Conservation (phyloP, 2,329 filamentous ascomycete genomes). For the Penicillium sp. region DNA sequence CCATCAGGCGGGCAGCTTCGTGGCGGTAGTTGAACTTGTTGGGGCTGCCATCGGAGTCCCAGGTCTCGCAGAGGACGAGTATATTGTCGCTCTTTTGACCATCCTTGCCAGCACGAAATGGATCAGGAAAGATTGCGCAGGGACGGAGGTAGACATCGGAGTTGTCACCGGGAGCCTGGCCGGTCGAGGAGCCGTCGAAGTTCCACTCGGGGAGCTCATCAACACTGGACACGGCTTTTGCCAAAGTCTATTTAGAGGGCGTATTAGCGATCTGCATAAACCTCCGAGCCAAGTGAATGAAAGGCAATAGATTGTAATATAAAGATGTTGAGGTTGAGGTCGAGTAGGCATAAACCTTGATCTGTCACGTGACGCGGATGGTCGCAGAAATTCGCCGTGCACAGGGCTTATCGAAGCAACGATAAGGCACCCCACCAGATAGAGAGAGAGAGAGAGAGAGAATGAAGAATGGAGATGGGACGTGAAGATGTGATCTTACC, state of each 20-base stretch:
- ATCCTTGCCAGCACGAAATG: too few relatives aligned
- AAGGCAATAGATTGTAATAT: too few relatives aligned
- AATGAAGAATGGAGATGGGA: neutral
- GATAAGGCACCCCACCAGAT: constrained; percentile 9
- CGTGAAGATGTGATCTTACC: constrained; percentile 55
- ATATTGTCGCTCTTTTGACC: constrained; percentile 86
- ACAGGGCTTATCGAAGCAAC: constrained; percentile 23
- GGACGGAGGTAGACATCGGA: constrained; percentile 96
- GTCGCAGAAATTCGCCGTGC: constrained; percentile 23
- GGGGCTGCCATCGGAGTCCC: constrained; percentile 86
- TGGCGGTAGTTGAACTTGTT: constrained; percentile 99
- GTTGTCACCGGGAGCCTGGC: constrained; percentile 89
- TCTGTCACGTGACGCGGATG: constrained; percentile 30
- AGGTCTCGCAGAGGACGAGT: constrained; percentile 90
- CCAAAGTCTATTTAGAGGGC: too few relatives aligned
- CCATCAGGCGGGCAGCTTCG: constrained; percentile 84
- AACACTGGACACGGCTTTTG: too few relatives aligned
- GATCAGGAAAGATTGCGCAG: constrained; percentile 81
- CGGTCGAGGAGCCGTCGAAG: constrained; percentile 85
- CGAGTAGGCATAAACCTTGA: too few relatives aligned
- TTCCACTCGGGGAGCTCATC: constrained; percentile 73
- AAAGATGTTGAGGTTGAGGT: too few relatives aligned
- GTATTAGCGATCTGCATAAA: too few relatives aligned
- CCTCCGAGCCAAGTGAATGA: too few relatives aligned
- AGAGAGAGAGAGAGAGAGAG: too few relatives aligned